Evolutionary conservation across 805 yeast species (phyloP).

Genomic region (Clavispora vitiphila): DNA sequence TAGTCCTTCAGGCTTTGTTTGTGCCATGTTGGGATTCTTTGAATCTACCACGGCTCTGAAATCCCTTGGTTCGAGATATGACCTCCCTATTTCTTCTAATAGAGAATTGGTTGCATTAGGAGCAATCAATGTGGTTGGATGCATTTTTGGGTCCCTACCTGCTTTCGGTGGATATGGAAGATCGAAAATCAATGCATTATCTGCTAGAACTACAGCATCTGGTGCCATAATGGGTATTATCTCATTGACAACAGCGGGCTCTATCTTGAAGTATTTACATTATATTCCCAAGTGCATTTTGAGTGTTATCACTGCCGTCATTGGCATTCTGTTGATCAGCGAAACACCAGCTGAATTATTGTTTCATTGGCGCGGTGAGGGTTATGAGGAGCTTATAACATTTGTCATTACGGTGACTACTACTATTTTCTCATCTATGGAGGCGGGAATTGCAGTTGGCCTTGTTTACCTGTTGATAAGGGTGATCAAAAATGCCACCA

Average conservation of each 20-base stretch:
- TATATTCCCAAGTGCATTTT: conserved; percentile 75
- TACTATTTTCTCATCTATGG: conserved; percentile 70
- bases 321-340: conserved; percentile 60
- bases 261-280: conserved; percentile 57
- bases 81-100: conserved; percentile 73
- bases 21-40: conserved; percentile 85
- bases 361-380: conserved; percentile 69
- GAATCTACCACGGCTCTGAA: conserved; percentile 93
- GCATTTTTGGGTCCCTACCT: conserved; percentile 71
- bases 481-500: conserved; percentile 74
- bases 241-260: conserved; percentile 61
- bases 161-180: conserved; percentile 96
- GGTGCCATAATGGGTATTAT: conserved; percentile 78
- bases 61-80: conserved; percentile 70
- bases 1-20: conserved; percentile 63
- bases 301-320: conserved; percentile 72
- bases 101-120: conserved; percentile 92
- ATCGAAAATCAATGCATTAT: conserved; percentile 78
- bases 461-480: conserved; percentile 72
- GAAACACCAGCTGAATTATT: conserved; percentile 55
- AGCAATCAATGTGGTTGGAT: conserved; percentile 57
- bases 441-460: conserved; percentile 88
- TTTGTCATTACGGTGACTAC: conserved; percentile 59
- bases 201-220: conserved; percentile 80
- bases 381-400: conserved; percentile 72